Conservation (phyloP, 2,329 filamentous ascomycete genomes). For the Penicillium sp. region DNA sequence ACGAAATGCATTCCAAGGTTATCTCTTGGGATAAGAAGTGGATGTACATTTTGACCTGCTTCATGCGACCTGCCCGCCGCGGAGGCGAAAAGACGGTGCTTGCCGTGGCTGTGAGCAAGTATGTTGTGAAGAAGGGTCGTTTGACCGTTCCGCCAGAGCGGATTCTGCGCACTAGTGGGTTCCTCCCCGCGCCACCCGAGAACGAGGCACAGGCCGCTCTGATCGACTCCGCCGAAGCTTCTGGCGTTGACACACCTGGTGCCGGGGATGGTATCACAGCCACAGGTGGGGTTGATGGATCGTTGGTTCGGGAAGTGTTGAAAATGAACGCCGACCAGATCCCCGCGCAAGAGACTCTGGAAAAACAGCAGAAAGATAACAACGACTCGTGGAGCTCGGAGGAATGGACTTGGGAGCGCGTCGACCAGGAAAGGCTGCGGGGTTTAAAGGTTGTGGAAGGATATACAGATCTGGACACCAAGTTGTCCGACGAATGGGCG, state of each 20-base stretch:
- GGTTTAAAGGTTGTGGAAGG: constrained; percentile 58
- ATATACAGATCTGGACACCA: constrained; percentile 56
- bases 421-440: constrained; percentile 58
- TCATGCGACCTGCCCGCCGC: constrained; percentile 56
- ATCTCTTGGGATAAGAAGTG: constrained; percentile 80
- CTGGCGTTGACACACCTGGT: constrained; percentile 34
- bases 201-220: constrained; percentile 19
- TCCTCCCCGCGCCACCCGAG: constrained; percentile 74
- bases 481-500: constrained; percentile 52
- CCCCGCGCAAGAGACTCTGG: constrained; percentile 28
- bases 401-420: constrained; percentile 61
- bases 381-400: constrained; percentile 35
- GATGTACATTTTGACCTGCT: constrained; percentile 75
- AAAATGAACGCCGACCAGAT: constrained; percentile 34
- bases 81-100: constrained; percentile 64
- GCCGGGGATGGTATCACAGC: constrained; percentile 36
- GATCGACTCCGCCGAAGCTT: constrained; percentile 23
- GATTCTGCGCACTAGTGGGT: constrained; percentile 67
- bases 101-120: constrained; percentile 74
- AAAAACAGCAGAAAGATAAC: constrained; percentile 34
- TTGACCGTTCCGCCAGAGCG: constrained; percentile 82
- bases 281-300: constrained; percentile 35
- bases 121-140: constrained; percentile 78
- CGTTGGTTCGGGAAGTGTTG: constrained; percentile 39
- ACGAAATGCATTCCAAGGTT: constrained; percentile 72